A percentile compares a stretch with the other conserved stretches of the same genome.
Evolutionary conservation across 176 grass and related monocot genomes (phyloP).

Genomic region (Eragrostis nindensis): DNA sequence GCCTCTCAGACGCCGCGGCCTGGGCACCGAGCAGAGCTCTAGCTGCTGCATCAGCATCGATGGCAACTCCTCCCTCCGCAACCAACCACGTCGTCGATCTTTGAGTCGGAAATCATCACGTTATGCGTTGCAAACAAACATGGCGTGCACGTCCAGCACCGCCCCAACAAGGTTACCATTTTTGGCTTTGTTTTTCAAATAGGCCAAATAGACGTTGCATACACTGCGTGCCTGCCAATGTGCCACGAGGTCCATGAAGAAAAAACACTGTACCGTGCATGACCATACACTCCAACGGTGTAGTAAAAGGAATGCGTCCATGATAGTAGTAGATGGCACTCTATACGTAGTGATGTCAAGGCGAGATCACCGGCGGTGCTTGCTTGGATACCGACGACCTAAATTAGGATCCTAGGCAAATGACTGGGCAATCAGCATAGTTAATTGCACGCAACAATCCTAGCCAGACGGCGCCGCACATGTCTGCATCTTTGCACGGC

Average conservation of each 20-base stretch:
- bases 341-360: too few relatives aligned
- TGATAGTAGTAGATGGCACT: neutral
- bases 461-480: too few relatives aligned
- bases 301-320: too few relatives aligned
- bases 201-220: too few relatives aligned
- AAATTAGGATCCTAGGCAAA: conserved; percentile 12
- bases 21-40: neutral
- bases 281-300: too few relatives aligned
- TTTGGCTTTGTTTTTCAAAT: too few relatives aligned
- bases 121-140: neutral
- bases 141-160: neutral
- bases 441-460: neutral
- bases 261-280: too few relatives aligned
- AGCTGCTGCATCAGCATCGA: neutral
- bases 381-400: neutral
- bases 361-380: neutral
- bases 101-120: neutral
- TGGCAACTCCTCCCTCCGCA: neutral
- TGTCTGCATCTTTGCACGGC: neutral
- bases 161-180: neutral
- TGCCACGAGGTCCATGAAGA: too few relatives aligned
- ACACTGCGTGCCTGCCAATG: too few relatives aligned
- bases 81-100: neutral
- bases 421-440: neutral
- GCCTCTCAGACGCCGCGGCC: neutral